Conservation (phyloP, 192 early-diverging fungal genomes). For the Backusella sp. region DNA sequence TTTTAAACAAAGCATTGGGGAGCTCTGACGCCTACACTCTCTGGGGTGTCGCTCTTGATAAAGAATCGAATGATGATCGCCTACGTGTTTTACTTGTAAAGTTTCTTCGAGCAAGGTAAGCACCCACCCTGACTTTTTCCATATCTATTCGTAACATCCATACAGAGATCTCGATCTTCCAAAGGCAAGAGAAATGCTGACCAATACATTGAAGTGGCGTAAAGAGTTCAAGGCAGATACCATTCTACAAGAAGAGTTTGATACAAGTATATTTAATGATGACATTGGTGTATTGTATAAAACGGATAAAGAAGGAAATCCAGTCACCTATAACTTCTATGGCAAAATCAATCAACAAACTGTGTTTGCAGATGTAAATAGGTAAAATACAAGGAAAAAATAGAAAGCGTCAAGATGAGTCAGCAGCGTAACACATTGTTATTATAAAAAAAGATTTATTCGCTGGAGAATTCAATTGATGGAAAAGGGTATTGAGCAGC, state of each 20-base stretch:
- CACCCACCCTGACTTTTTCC: too few relatives aligned
- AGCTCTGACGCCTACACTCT: constrained; percentile 38
- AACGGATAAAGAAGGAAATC: constrained; percentile 44
- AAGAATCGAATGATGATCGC: constrained; percentile 42
- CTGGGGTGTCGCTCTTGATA: constrained; percentile 51
- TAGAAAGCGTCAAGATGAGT: neutral
- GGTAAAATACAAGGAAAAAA: constrained; percentile 5
- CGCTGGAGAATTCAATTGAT: constrained; percentile 64
- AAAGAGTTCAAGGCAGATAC: constrained; percentile 46
- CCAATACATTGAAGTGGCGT: constrained; percentile 54
- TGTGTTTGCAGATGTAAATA: constrained; percentile 54
- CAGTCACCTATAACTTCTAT: constrained; percentile 62
- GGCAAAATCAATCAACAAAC: constrained; percentile 45
- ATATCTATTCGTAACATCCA: neutral
- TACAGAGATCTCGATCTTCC: constrained; percentile 32
- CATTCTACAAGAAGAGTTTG: constrained; percentile 49
- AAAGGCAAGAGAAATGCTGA: constrained; percentile 47
- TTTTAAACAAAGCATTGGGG: constrained; percentile 24
- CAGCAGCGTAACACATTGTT: neutral
- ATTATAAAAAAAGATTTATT: constrained; percentile 42
- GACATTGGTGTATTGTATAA: constrained; percentile 50
- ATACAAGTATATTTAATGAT: constrained; percentile 38
- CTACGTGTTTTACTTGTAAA: constrained; percentile 58
- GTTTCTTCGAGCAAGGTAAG: constrained; percentile 53
- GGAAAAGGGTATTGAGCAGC: constrained; percentile 51